These are phyloP conservation scores for Malus hybrid DNA, from an alignment of 331 rosid genomes.

Conservation along the genomic window DNA sequence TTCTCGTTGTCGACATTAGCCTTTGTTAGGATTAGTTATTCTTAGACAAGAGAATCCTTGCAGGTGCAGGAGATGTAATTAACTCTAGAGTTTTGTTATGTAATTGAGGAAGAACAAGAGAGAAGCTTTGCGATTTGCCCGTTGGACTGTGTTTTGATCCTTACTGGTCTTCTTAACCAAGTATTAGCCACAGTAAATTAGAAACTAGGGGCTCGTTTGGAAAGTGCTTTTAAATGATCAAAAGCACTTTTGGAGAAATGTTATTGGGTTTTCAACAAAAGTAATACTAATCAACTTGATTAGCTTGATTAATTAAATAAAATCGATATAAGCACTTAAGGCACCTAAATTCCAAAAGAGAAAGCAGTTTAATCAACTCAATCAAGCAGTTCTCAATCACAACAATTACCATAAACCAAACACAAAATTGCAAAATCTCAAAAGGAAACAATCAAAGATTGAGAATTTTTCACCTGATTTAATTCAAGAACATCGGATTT, in stretches of 20 bases:
- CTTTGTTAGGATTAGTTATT: not conserved
- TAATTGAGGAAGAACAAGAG: not conserved
- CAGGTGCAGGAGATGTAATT: not conserved
- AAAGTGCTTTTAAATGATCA: too few species aligned
- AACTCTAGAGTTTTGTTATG: not conserved
- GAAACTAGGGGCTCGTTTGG: not conserved
- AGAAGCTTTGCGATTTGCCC: too few species aligned
- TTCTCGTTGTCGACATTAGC: not conserved
- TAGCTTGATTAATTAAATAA: not conserved
- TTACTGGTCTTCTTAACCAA: not conserved
- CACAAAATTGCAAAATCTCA: not conserved
- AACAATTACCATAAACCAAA: not conserved
- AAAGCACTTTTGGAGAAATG: too few species aligned
- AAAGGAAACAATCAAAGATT: not conserved
- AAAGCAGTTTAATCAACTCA: too few species aligned
- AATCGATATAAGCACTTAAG: not conserved
- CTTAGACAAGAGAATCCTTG: not conserved
- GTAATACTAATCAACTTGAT: not conserved
- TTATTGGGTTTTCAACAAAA: not conserved
- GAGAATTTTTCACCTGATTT: slow-evolving; percentile 47
- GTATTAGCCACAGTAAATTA: not conserved
- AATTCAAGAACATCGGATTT: slow-evolving; percentile 87
- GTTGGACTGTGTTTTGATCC: not conserved
- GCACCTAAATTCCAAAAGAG: not conserved
- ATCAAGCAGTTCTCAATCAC: not conserved